Evolutionary conservation across 129 eudicot genomes (phyloP).

Genomic region (Chrysanthemum lavandulifolium): DNA sequence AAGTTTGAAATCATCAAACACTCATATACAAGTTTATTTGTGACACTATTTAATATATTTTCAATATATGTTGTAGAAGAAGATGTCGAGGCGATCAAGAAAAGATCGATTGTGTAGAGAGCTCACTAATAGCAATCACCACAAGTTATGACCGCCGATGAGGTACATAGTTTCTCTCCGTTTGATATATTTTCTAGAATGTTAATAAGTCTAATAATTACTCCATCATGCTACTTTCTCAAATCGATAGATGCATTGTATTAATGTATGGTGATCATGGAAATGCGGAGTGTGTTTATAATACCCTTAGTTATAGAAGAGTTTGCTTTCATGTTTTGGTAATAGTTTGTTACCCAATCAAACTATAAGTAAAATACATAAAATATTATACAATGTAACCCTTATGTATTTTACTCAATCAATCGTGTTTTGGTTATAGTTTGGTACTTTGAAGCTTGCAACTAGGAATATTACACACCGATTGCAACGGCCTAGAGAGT

Average conservation of each 20-base stretch:
- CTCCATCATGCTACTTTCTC: not conserved
- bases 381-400: too few species aligned
- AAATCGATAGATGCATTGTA: not conserved
- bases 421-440: too few species aligned
- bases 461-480: too few species aligned
- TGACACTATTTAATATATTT: not conserved
- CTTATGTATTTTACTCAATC: too few species aligned
- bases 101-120: constrained; percentile 10
- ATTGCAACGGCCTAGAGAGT: too few species aligned
- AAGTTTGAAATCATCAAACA: constrained; percentile 11
- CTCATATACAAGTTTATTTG: not conserved
- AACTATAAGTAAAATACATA: too few species aligned
- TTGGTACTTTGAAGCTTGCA: too few species aligned
- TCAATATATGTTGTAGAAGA: constrained; percentile 13
- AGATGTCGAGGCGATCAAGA: constrained; percentile 17
- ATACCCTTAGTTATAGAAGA: too few species aligned
- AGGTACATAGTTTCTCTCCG: constrained; percentile 15
- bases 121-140: constrained; percentile 8
- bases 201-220: not conserved
- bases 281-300: too few species aligned
- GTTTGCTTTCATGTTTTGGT: too few species aligned
- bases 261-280: too few species aligned
- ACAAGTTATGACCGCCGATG: constrained; percentile 11
- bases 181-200: not conserved
- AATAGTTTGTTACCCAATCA: too few species aligned